phyloP scores from a whole-genome alignment of 2,329 filamentous ascomycete genomes.

The Ustulina deusta region DNA sequence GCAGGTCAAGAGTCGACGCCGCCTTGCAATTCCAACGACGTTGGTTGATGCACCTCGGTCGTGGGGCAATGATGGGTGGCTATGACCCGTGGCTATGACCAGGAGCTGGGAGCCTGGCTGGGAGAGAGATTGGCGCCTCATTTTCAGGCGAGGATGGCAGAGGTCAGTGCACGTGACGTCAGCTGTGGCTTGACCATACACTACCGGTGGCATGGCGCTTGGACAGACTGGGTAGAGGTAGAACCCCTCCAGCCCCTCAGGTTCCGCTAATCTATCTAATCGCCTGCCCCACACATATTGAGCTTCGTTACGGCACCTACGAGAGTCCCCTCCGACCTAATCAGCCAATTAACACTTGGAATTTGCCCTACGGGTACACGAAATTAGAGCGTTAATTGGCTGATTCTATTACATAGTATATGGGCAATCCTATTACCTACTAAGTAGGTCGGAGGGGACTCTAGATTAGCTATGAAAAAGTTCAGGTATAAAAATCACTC shows the following conservation, averaged over 20 bases:
- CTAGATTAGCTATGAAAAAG: no score
- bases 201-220: no score
- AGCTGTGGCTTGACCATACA: conserved; percentile 37
- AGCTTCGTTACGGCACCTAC: no score
- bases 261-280: neutral
- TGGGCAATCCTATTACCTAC: no score
- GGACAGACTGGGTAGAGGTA: neutral
- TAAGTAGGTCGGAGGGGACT: no score
- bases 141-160: neutral
- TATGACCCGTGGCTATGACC: conserved; percentile 5
- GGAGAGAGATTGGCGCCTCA: conserved; percentile 14
- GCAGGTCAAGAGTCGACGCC: conserved; percentile 36
- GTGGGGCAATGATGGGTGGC: conserved; percentile 40
- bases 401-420: no score
- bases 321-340: no score
- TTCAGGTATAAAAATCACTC: no score
- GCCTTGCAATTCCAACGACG: conserved; percentile 37
- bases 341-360: no score
- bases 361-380: no score
- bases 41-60: conserved; percentile 37
- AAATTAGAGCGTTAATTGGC: no score
- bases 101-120: conserved; percentile 9
- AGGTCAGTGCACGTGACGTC: conserved; percentile 41
- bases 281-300: neutral
- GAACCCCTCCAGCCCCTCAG: conserved; percentile 10